These are phyloP conservation scores for Wallacemonas sp. DNA, from an alignment of 208 protist genomes.

Conservation along the genomic window DNA sequence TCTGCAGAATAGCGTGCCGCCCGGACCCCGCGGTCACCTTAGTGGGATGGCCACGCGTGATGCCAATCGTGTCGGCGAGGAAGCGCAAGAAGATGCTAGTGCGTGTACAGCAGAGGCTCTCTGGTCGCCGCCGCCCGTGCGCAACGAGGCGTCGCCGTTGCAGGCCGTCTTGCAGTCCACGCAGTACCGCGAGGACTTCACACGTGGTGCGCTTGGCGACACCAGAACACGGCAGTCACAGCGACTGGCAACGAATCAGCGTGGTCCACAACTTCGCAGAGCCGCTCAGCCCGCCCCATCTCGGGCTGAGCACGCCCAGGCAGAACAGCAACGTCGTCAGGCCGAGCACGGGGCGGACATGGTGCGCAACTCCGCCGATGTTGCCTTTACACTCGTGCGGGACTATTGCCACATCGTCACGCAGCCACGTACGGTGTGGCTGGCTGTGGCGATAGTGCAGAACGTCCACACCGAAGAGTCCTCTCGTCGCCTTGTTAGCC, in stretches of 20 bases:
- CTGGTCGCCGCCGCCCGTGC: too few species aligned
- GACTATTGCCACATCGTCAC: slow-evolving; percentile 43
- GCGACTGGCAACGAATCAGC: slow-evolving; percentile 40
- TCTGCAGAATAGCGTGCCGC: too few species aligned
- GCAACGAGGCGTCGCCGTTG: neutral
- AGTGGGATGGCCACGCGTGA: too few species aligned
- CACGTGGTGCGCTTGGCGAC: too few species aligned
- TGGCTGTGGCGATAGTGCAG: slow-evolving; percentile 40
- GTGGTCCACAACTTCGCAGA: slow-evolving; percentile 34
- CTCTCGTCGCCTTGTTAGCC: neutral
- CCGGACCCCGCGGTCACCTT: too few species aligned
- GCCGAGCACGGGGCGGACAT: neutral
- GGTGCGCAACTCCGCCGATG: slow-evolving; percentile 17
- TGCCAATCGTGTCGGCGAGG: too few species aligned
- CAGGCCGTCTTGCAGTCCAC: neutral
- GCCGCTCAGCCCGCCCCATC: slow-evolving; percentile 21
- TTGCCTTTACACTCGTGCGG: slow-evolving; percentile 35
- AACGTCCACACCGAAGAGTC: slow-evolving; percentile 8
- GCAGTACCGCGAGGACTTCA: too few species aligned
- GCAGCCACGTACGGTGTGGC: slow-evolving; percentile 37
- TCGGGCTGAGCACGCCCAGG: neutral
- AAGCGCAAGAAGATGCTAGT: too few species aligned
- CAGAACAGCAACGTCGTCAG: neutral
- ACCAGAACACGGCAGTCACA: neutral
- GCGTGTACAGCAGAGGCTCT: too few species aligned